Conservation (phyloP, 139 green algal species). For the Pleodorina starrii region DNA sequence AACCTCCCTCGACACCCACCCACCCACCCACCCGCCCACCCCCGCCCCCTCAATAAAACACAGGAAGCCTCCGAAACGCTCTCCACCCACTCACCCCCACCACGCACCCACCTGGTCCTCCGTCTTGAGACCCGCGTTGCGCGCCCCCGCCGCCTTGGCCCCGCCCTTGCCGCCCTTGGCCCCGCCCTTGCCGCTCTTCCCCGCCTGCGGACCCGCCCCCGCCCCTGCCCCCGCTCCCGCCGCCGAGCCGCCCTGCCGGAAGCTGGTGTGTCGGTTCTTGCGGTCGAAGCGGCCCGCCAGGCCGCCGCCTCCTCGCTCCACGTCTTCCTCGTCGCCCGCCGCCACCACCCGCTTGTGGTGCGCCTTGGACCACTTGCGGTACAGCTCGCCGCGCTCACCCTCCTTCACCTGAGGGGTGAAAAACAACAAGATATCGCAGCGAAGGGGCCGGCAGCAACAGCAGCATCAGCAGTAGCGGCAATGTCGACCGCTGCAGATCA, state of each 20-base stretch:
- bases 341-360: constrained; percentile 71
- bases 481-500: no score
- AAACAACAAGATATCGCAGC: no score
- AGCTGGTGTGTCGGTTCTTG: constrained; percentile 48
- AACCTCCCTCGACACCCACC: no score
- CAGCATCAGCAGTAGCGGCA: no score
- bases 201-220: neutral
- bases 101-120: constrained; percentile 34
- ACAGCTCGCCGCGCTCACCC: constrained; percentile 63
- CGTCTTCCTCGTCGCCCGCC: constrained; percentile 52
- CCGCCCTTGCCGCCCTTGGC: constrained; percentile 7
- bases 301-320: neutral
- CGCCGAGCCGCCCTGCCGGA: no score
- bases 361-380: constrained; percentile 80
- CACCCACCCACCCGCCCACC: no score
- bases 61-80: no score
- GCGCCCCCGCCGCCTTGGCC: neutral
- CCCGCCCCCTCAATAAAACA: no score
- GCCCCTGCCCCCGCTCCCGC: neutral
- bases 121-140: constrained; percentile 40
- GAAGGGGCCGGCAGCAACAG: no score
- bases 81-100: no score
- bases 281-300: constrained; percentile 56
- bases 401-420: constrained; percentile 47
- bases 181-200: neutral